Base-by-base conservation (phyloP, 805 yeast genomes). In the Priceomyces castillae region DNA sequence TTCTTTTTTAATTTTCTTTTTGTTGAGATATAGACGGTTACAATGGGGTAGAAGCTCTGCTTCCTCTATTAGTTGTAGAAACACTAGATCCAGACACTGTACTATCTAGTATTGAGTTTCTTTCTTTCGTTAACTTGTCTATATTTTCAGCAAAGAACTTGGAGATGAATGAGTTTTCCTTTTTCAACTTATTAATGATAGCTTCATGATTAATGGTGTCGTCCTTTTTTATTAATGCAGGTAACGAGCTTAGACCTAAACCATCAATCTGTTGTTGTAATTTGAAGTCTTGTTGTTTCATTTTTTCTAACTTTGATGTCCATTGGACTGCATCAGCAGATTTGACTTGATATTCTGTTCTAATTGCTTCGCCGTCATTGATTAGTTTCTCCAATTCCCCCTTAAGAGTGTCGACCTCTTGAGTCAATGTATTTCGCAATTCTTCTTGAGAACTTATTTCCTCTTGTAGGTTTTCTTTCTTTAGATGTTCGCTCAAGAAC, bases 21-120 rank as follows among this genome's bases (percentile, higher is more conserved):
- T 22, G 9, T 9, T 9, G 6, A 6, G 9, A 22, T 7, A 7
- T 9, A 7, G 25, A 7, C 9, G 9, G 6, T 22, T 9, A 22
- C 25, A 22, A 52, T 12, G 75, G 75, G 1, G 75, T 70, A 3
- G 71, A 47, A 6, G 68, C 72, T 31, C 76, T 52, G 49, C 74
- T 69, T 4, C 65, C 56, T 37, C 74, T 54, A 46, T 62, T 65
- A 37, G 56, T 62, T 7, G 65, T 64, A 20, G 74, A 49, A 39
- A 62, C 56, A 37, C 54, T 53, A 1, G 69, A 53, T 2, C 67
- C 66, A 12, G 59, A 45, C 10, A 52, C 49, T 2, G 63, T 51
- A 16, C 52, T 46, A 25, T 69, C 74, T 40, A 67, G 42, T 12
- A 63, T 44, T 7, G 50, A 38, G 15, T 54, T 62, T 33, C 74